Conservation (phyloP, 2,329 filamentous ascomycete species). For the Sporothrix inflata region DNA sequence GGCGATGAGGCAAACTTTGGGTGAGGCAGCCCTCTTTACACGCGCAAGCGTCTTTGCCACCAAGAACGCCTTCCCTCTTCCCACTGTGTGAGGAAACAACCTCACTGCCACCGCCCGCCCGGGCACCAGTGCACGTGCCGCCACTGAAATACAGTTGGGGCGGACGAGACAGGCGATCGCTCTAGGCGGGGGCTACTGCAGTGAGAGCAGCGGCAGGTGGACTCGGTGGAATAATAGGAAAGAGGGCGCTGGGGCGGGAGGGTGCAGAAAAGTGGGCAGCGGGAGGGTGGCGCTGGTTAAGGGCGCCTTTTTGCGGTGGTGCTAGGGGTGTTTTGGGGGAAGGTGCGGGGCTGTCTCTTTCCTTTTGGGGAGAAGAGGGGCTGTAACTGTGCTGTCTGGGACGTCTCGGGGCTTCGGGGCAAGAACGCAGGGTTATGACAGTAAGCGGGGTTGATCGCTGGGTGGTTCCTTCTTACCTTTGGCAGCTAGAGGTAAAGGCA, state of each 20-base stretch:
- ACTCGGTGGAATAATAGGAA: no score
- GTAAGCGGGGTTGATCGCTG: constrained; percentile 31
- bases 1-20: constrained; percentile 28
- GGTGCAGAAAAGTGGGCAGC: constrained; percentile 16
- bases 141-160: neutral
- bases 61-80: neutral
- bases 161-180: neutral
- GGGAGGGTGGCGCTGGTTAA: neutral
- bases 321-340: constrained; percentile 13
- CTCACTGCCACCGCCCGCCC: neutral
- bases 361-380: constrained; percentile 12
- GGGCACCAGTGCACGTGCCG: constrained; percentile 22
- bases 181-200: constrained; percentile 21
- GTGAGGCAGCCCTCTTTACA: constrained; percentile 23
- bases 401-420: neutral
- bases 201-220: no score
- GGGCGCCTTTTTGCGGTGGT: neutral
- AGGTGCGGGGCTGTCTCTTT: constrained; percentile 12
- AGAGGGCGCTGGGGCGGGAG: neutral
- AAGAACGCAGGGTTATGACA: constrained; percentile 7
- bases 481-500: constrained; percentile 45
- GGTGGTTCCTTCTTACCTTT: constrained; percentile 45
- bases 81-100: neutral
- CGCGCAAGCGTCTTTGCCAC: constrained; percentile 18
- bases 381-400: neutral